Conservation (phyloP, 2,329 filamentous ascomycete species). For the Pseudopithomyces maydicus region DNA sequence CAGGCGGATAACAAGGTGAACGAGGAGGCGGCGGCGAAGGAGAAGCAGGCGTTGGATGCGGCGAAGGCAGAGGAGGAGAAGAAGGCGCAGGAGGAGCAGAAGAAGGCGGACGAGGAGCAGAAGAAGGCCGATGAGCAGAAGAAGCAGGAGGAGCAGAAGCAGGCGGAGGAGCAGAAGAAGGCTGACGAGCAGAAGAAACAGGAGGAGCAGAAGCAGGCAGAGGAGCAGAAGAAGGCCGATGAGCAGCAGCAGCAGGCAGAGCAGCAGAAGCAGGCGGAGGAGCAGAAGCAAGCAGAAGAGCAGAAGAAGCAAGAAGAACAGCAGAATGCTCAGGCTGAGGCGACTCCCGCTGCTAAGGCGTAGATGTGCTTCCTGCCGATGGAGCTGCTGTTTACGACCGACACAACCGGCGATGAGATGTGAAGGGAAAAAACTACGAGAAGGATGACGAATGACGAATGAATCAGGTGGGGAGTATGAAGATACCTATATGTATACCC, state of each 20-base stretch:
- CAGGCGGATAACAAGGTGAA: conserved; percentile 29
- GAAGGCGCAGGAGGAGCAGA: conserved; percentile 7
- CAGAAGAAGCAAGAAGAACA: conserved; percentile 11
- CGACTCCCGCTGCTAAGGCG: not conserved
- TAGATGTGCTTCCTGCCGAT: conserved; percentile 12
- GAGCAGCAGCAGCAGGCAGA: not conserved
- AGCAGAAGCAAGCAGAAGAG: conserved; percentile 10
- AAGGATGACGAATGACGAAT: not conserved
- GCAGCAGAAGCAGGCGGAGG: not conserved
- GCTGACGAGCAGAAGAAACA: conserved; percentile 9
- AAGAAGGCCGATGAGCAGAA: conserved; percentile 11
- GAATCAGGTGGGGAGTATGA: not conserved
- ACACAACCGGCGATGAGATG: not conserved
- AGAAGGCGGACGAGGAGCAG: conserved; percentile 10
- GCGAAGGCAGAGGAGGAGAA: conserved; percentile 8
- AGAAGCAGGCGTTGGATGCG: conserved; percentile 24
- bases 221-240: conserved; percentile 10
- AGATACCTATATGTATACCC: conserved; percentile 5
- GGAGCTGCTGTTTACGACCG: conserved; percentile 5
- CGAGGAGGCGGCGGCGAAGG: conserved; percentile 22
- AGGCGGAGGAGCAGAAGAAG: conserved; percentile 9
- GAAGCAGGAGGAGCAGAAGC: conserved; percentile 2
- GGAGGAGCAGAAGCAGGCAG: conserved; percentile 9
- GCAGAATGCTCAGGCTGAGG: not conserved
- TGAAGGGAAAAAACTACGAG: not conserved